These are phyloP conservation scores for Colletotrichum tropicale DNA, from an alignment of 2,329 filamentous ascomycete genomes.

Conservation along the genomic window DNA sequence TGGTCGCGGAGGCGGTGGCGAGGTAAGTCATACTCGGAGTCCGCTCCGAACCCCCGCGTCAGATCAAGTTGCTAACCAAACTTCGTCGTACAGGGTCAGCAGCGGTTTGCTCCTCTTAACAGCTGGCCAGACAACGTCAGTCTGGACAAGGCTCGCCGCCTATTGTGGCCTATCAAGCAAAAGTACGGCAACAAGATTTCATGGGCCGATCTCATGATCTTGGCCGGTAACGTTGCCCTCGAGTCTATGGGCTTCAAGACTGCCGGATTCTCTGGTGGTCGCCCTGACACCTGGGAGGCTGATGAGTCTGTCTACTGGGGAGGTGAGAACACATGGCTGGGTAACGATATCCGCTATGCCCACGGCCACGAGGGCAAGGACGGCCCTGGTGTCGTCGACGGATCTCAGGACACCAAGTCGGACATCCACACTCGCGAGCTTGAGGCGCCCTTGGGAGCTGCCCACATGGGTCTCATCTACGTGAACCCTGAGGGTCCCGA, in stretches of 20 bases:
- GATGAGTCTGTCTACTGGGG: conserved; percentile 83
- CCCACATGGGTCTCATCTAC: conserved; percentile 81
- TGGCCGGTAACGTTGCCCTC: conserved; percentile 78
- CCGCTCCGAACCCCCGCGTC: conserved; percentile 47
- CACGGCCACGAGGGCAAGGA: conserved; percentile 39
- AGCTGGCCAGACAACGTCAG: conserved; percentile 82
- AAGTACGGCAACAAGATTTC: conserved; percentile 86
- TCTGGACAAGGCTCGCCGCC: conserved; percentile 80
- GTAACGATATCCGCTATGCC: conserved; percentile 73
- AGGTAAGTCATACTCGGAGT: conserved; percentile 30
- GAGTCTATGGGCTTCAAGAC: conserved; percentile 79
- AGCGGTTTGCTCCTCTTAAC: conserved; percentile 82
- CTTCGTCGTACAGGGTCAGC: conserved; percentile 58
- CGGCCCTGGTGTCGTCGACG: conserved; percentile 33
- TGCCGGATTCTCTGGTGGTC: conserved; percentile 76
- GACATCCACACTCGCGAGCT: conserved; percentile 38
- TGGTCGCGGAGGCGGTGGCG: conserved; percentile 75
- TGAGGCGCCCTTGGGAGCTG: conserved; percentile 71
- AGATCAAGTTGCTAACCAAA: conserved; percentile 47
- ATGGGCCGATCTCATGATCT: conserved; percentile 75
- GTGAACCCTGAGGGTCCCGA: conserved; percentile 83
- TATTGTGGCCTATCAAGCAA: conserved; percentile 76
- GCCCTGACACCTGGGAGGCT: conserved; percentile 74
- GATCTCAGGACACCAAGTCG: conserved; percentile 30
- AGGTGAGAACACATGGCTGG: conserved; percentile 71